These are phyloP conservation scores for Bruguiera sexangula DNA, from an alignment of 345 rosid species.

Conservation along the genomic window DNA sequence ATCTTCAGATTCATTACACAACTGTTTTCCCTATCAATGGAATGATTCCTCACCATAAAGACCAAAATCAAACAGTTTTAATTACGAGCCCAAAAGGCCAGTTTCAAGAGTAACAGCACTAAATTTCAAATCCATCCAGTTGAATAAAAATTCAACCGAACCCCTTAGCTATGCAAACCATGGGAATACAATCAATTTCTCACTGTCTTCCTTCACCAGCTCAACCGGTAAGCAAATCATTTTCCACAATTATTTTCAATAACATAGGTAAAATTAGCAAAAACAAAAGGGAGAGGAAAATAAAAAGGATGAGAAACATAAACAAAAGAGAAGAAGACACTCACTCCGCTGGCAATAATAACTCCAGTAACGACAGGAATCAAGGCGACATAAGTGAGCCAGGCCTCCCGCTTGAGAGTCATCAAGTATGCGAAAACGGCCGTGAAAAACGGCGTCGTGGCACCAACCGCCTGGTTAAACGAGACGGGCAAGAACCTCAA, in stretches of 20 bases:
- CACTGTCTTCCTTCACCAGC: no score
- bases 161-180: no score
- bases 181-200: no score
- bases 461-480: constrained; percentile 93
- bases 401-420: constrained; percentile 84
- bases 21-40: no score
- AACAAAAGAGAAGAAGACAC: neutral
- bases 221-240: no score
- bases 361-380: constrained; percentile 96
- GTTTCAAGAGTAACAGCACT: neutral
- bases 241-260: neutral
- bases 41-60: no score
- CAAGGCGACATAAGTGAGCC: constrained; percentile 89
- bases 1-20: no score
- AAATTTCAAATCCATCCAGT: neutral
- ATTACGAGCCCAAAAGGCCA: neutral
- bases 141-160: no score
- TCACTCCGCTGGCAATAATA: constrained; percentile 97
- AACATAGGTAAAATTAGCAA: neutral
- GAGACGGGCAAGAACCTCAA: constrained; percentile 82
- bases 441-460: constrained; percentile 97
- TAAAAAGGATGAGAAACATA: neutral
- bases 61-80: no score
- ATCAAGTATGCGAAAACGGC: constrained; percentile 93
- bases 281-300: neutral